phyloP scores from a whole-genome alignment of 2,329 filamentous ascomycete genomes.

The Xylaria sp. region DNA sequence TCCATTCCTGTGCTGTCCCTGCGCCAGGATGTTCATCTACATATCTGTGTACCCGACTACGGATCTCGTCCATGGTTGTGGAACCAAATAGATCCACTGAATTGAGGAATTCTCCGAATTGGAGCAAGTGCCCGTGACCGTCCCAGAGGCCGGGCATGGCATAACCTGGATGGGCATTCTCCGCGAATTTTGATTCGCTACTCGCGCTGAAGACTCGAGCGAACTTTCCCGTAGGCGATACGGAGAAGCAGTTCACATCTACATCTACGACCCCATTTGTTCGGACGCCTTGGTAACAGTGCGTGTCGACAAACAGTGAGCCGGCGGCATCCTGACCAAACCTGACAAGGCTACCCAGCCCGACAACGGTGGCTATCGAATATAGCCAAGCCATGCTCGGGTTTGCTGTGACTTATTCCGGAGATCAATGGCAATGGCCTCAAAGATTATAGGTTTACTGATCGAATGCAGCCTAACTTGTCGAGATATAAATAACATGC shows the following conservation, averaged over 20 bases:
- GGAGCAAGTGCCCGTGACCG: constrained; percentile 73
- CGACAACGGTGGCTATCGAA: constrained; percentile 40
- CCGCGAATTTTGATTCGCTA: constrained; percentile 44
- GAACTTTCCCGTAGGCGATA: constrained; percentile 61
- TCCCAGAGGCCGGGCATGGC: constrained; percentile 77
- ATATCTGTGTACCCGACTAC: constrained; percentile 62
- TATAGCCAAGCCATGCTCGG: constrained; percentile 35
- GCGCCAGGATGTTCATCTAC: constrained; percentile 59
- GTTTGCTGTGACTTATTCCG: not conserved
- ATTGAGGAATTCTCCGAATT: constrained; percentile 74
- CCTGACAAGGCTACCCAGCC: constrained; percentile 42
- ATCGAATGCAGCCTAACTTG: not conserved
- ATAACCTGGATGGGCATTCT: constrained; percentile 57
- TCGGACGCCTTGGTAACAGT: constrained; percentile 58
- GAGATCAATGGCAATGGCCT: not conserved
- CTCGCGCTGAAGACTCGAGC: constrained; percentile 56
- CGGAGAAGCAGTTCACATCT: constrained; percentile 65
- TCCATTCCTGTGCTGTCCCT: constrained; percentile 67
- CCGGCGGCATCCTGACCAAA: constrained; percentile 41
- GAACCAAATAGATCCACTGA: constrained; percentile 72
- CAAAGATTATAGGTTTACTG: not conserved
- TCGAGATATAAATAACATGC: not conserved
- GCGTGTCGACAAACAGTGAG: constrained; percentile 47
- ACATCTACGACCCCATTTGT: constrained; percentile 54
- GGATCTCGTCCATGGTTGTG: constrained; percentile 64